Evolutionary conservation across 148 eudicot species (phyloP), one percentile per base, ranked within the genome.

Genomic region (Chenopodium berlandieri): DNA sequence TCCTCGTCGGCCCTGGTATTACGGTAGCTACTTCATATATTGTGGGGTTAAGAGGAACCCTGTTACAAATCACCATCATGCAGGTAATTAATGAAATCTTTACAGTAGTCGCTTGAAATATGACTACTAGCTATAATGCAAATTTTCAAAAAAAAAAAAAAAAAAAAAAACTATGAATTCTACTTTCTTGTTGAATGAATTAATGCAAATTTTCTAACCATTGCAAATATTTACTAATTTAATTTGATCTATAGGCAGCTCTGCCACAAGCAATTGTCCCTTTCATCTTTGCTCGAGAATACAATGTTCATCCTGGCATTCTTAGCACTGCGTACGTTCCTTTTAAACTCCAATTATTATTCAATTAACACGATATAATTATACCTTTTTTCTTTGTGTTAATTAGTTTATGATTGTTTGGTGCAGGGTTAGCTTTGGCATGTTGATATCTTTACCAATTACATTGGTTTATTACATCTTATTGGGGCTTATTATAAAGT

Each of bases 1-100:
- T 94, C 84, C 75, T 94, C n/a, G 81, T 87, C 0, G 97, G 97
- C 2, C 97, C 97, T 1, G 92, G 89, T 17, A 90, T 92, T 37
- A 94, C 88, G 94, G 93, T 91, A 1, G 94, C 91, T 22, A 88
- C 94, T 67, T 92, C 95, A 0, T 64, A 83, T 30, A 90, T 91
- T 3, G 80, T 94, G 32, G 95, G 97, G 25, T 68, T 94, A 23
- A 83, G 89, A 25, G 97, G 95, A 2, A 86, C 75, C 20, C 87
- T 94, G 32, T 83, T 92, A 76, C 95, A 83, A 75, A 83, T 94
- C 62, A 92, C 90, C 30, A 92, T 94, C 58, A 92, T 94, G n/a
- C 97, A 94, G 92, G 97, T 90, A 34, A 32, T 32, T 32, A 32
- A 32, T 32, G 34, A 32, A 32, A 32, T 32, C 34, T 32, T 32